Percentiles rank a stretch among this genome's conserved stretches.
Evolutionary conservation across 2,329 filamentous ascomycete genomes (phyloP).

Genomic region (Ophiocordyceps camponoti-rufipedis): DNA sequence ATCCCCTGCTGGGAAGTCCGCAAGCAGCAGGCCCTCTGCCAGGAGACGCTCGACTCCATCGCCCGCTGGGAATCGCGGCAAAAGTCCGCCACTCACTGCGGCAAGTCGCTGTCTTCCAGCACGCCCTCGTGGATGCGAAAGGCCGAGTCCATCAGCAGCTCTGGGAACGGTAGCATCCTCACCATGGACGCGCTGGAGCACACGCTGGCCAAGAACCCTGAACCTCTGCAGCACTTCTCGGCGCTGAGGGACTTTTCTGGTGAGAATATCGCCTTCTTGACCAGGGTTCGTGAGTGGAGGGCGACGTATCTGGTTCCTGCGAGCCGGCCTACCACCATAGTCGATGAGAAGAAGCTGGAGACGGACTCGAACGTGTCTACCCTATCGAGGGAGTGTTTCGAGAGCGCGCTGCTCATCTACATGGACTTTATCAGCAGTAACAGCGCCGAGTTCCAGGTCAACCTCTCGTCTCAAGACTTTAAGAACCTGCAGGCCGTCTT

Average conservation of each 20-base stretch:
- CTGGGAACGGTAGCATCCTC: constrained; percentile 25
- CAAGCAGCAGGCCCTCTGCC: constrained; percentile 22
- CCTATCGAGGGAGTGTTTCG: constrained; percentile 32
- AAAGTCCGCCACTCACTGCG: constrained; percentile 11
- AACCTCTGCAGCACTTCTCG: constrained; percentile 41
- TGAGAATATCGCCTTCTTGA: constrained; percentile 50
- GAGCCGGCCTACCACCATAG: not conserved
- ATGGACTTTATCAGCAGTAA: constrained; percentile 39
- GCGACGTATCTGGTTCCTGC: constrained; percentile 7
- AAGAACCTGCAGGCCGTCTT: constrained; percentile 37
- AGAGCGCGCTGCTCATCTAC: constrained; percentile 41
- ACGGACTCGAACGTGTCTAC: not conserved
- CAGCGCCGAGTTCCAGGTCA: constrained; percentile 48
- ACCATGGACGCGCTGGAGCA: constrained; percentile 43
- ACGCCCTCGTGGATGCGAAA: constrained; percentile 20
- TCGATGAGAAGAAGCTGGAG: too few relatives aligned
- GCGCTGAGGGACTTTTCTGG: constrained; percentile 46
- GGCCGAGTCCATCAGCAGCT: constrained; percentile 14
- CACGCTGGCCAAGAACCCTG: constrained; percentile 34
- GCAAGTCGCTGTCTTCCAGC: constrained; percentile 15
- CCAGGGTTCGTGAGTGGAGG: constrained; percentile 28
- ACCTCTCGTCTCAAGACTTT: constrained; percentile 39
- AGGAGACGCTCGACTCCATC: constrained; percentile 30
- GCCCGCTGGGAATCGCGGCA: constrained; percentile 27
- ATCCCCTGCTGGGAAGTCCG: constrained; percentile 41